phyloP scores from a whole-genome alignment of 805 yeast species.

The Saccharomycopsis fibuligera region DNA sequence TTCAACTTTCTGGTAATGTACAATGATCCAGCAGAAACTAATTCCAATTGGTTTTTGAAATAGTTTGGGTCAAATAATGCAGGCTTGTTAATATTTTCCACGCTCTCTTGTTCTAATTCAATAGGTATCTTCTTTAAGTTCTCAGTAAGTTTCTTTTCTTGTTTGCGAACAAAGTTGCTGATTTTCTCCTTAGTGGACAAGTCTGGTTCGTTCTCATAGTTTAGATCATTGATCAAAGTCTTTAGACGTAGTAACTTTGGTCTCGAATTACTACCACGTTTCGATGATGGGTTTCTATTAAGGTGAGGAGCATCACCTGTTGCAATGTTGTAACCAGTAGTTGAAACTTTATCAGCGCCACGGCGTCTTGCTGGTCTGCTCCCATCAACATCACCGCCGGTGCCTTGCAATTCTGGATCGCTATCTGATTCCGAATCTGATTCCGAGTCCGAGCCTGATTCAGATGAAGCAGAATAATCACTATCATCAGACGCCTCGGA shows the following conservation, averaged over 20 bases:
- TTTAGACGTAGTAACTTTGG: conserved; percentile 12
- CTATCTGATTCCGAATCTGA: neutral
- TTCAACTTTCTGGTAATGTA: conserved; percentile 23
- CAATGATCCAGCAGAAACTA: conserved; percentile 24
- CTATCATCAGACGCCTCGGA: no score
- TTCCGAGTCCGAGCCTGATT: neutral
- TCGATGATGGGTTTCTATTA: neutral
- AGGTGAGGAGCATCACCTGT: no score
- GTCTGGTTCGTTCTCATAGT: conserved; percentile 21
- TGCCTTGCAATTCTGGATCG: no score
- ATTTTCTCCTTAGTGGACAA: conserved; percentile 18
- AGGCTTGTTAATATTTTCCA: conserved; percentile 19
- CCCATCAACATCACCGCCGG: neutral
- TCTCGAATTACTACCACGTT: neutral
- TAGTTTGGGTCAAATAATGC: conserved; percentile 21
- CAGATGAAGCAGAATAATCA: neutral
- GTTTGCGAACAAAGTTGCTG: conserved; percentile 14
- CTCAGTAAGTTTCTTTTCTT: conserved; percentile 12
- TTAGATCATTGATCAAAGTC: conserved; percentile 30
- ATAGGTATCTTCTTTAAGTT: conserved; percentile 14
- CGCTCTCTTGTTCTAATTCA: conserved; percentile 1
- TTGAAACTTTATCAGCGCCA: neutral
- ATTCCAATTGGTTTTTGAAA: conserved; percentile 18
- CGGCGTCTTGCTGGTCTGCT: no score
- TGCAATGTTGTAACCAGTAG: neutral